Evolutionary conservation across 345 rosid species (phyloP), one percentile per base, ranked within the genome.

Genomic region (Salix dunnii): DNA sequence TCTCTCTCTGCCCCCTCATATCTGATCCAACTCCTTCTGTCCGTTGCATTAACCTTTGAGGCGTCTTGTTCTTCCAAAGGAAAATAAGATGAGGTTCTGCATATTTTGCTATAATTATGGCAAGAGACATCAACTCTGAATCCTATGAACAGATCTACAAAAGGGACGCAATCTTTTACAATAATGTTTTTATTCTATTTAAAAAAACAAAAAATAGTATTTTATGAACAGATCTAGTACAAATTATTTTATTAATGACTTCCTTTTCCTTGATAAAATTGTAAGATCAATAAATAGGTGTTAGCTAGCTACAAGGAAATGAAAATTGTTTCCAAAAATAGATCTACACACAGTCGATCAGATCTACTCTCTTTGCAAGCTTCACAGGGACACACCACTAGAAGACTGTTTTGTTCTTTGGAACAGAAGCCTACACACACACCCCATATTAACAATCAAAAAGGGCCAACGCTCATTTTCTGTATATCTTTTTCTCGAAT

Each of bases 121-220:
- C 49, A 84, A 75, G 78, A 77, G 72, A 82, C 85, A 77, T 82
- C 76, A 81, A 80, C 71, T 62, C 55, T 77, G 81, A 82, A 84
- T 81, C 87, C 81, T 86, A 77, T 82, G 88, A 82, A 81, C 74
- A 87, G 91, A 91, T 91, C 93, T 90, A 87, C 84, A 80, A 84
- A 81, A 82, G 84, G 86, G 81, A 68, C 77, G 28, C 31, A 11
- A 7, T 42, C 67, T 69, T 16, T 40, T 21, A 28, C 35, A 21
- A 55, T 77, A 25, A 79, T 78, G 70, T 75, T 75, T 46, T 78
- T 63, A 46, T 60, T 12, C 43, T 46, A 1, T 20, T 68, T 67
- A 66, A 75, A 79, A 68, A 70, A 67, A 79, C 49, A 31, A 79
- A 63, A 84, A 72, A n/a, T 38, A 31, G 72, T 31, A 67, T 67